These are phyloP conservation scores for Gnomoniopsis smithogilvyi DNA, from an alignment of 2,329 filamentous ascomycete species.

Conservation along the genomic window DNA sequence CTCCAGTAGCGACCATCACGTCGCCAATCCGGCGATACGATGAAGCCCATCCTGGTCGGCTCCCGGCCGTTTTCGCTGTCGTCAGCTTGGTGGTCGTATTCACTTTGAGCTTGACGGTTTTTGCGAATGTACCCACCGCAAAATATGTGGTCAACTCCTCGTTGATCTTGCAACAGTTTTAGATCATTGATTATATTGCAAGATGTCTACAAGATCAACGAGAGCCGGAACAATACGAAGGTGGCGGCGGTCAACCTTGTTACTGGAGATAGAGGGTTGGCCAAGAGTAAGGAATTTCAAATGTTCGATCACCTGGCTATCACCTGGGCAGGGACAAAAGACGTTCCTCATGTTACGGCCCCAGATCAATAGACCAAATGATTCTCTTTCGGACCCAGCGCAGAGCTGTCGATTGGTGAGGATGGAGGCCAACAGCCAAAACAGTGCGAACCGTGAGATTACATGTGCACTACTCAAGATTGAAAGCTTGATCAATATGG, in stretches of 20 bases:
- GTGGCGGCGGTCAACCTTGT: slow-evolving; percentile 43
- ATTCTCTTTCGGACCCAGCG: slow-evolving; percentile 43
- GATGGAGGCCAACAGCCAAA: slow-evolving; percentile 48
- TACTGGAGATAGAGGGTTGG: slow-evolving; percentile 44
- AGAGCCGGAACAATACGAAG: slow-evolving; percentile 45
- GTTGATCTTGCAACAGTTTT: too few relatives aligned
- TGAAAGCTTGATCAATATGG: slow-evolving; percentile 5
- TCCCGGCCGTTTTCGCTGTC: too few relatives aligned
- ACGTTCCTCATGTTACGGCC: slow-evolving; percentile 40
- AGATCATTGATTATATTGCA: too few relatives aligned
- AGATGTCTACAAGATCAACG: slow-evolving; percentile 45
- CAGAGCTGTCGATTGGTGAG: slow-evolving; percentile 40
- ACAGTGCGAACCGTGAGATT: slow-evolving; percentile 45
- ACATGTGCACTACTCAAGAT: slow-evolving; percentile 42
- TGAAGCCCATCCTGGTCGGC: too few relatives aligned
- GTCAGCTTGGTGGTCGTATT: too few relatives aligned
- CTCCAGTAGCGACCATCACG: too few relatives aligned
- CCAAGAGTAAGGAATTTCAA: slow-evolving; percentile 43
- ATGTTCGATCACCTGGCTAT: slow-evolving; percentile 52
- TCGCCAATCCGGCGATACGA: too few relatives aligned
- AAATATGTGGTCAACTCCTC: too few relatives aligned
- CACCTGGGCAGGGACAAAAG: slow-evolving; percentile 46
- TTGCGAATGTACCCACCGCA: too few relatives aligned
- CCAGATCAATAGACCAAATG: slow-evolving; percentile 48
- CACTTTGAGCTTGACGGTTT: too few relatives aligned